A percentile compares a stretch with the other conserved stretches of the same genome.
Evolutionary conservation across 345 rosid species (phyloP).

Genomic region (Rhodamnia argentea): DNA sequence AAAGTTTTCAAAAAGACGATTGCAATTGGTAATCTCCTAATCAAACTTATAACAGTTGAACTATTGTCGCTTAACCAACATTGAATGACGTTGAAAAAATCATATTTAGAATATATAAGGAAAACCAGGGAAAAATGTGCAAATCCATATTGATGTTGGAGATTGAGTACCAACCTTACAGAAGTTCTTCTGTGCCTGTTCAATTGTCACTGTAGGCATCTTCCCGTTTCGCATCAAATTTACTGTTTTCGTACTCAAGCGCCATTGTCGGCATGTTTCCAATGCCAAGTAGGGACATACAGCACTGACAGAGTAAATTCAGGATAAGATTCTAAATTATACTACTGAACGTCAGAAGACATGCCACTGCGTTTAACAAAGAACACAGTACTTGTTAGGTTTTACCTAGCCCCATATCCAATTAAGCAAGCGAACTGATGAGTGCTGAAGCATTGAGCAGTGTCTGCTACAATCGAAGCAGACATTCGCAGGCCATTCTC

Average conservation of each 20-base stretch:
- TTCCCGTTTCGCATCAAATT: conserved; percentile 90
- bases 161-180: conserved; percentile 47
- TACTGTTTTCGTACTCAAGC: conserved; percentile 84
- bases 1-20: not conserved
- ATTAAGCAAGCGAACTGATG: conserved; percentile 98
- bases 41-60: not conserved
- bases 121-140: not conserved
- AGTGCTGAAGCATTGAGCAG: conserved; percentile 98
- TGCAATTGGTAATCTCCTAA: not conserved
- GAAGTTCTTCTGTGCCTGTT: conserved; percentile 89
- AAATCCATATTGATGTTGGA: not conserved
- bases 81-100: not conserved
- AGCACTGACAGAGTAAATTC: conserved; percentile 47
- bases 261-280: conserved; percentile 98
- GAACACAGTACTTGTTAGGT: not conserved
- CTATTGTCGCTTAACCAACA: not conserved
- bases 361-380: not conserved
- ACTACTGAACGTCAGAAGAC: not conserved
- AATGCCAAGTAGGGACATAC: conserved; percentile 90
- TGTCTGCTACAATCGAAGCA: conserved; percentile 87
- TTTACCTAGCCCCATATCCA: conserved; percentile 97
- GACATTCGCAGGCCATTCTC: conserved; percentile 95
- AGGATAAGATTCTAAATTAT: not conserved
- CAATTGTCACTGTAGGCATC: conserved; percentile 96
- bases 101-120: not conserved